Evolutionary conservation across 2,329 filamentous ascomycete genomes (phyloP), one percentile per base, ranked within the genome.

Genomic region (Westerdykella ornata): DNA sequence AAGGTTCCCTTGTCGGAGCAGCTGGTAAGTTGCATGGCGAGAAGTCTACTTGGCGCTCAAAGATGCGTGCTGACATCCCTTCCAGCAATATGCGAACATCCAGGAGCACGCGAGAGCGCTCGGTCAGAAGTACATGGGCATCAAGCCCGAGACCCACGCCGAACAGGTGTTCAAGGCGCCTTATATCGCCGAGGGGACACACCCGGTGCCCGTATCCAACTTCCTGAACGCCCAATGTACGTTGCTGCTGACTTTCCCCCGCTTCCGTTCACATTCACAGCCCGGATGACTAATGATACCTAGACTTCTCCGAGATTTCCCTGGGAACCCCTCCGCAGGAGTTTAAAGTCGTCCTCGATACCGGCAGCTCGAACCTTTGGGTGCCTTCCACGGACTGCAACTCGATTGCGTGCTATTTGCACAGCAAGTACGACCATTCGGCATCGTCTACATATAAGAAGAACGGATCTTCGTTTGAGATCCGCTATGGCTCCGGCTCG

Each of bases 341-440:
- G 56, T 98, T 98, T 82, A 98, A 98, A 80, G 94, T 98, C 54
- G 85, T 98, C 51, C 84, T 98, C 51, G 92, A 98, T 69, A 98
- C 92, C 19, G 92, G 92, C 60, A 96, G 88, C 77, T 97, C 92
- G 68, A 98, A 98, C 76, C 80, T 98, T 50, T 98, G 94, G 94
- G 89, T 98, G 46, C 94, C 94, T 30, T 95, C 89, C 17, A 75
- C 80, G 43, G 77, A 88, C 63, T 98, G 94, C 70, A 82, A 79
- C 64, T 96, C 89, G 64, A 98, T 98, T 63, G 94, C 92, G 52
- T 98, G 92, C 80, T 98, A 90, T 72, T 81, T 98, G 46, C 92
- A 98, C 77, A 82, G 72, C 70, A 98, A 94, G 74, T 98, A 97
- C 74, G 88, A 97, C 71, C 92, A 88, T 44, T 85, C 82, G 29